Conservation (phyloP, 1,139 yeast species). For the Pichia sp. region DNA sequence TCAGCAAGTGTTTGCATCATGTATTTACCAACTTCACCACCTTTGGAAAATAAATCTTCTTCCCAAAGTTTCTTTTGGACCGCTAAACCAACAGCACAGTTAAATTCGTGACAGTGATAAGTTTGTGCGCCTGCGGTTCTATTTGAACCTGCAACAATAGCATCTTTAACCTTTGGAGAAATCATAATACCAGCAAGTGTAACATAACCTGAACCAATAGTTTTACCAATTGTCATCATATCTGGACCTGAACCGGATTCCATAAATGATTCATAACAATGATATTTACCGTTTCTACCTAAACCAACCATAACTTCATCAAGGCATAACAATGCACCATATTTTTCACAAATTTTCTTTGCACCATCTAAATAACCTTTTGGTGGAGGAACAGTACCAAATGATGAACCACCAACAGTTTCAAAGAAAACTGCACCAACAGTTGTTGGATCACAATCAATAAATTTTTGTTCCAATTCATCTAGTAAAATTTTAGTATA, state of each 20-base stretch:
- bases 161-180: constrained; percentile 45
- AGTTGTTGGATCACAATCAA: constrained; percentile 47
- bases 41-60: constrained; percentile 41
- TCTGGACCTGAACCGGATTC: constrained; percentile 48
- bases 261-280: constrained; percentile 40
- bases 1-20: constrained; percentile 39
- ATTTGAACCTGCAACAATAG: constrained; percentile 40
- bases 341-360: constrained; percentile 38
- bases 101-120: constrained; percentile 56
- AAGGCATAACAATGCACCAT: constrained; percentile 39
- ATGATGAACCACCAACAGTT: constrained; percentile 53
- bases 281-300: constrained; percentile 39
- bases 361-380: constrained; percentile 42
- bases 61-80: constrained; percentile 47
- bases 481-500: constrained; percentile 43
- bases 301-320: constrained; percentile 50
- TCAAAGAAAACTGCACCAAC: constrained; percentile 50
- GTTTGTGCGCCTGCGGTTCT: constrained; percentile 51
- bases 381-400: constrained; percentile 52
- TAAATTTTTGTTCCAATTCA: constrained; percentile 44
- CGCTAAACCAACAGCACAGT: constrained; percentile 52
- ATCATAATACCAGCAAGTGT: constrained; percentile 56
- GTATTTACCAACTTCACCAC: constrained; percentile 43
- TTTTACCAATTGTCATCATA: constrained; percentile 56
- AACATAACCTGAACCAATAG: constrained; percentile 58